Evolutionary conservation across 371 early-diverging fungal species (phyloP).

Genomic region (Mortierella sp.): DNA sequence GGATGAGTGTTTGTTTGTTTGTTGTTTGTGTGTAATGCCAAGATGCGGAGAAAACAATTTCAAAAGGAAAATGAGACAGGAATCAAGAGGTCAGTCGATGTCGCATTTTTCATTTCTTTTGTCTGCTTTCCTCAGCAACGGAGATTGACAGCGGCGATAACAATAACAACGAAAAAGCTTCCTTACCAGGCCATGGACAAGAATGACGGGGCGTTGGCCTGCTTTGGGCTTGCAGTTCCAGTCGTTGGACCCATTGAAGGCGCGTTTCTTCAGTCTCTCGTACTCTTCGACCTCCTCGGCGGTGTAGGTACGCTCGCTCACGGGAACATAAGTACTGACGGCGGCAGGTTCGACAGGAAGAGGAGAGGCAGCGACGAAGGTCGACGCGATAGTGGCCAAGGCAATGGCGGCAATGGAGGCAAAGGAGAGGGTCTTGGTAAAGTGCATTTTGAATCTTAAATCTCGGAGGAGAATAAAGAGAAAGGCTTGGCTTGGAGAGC

Average conservation of each 20-base stretch:
- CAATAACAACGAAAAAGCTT: background rate
- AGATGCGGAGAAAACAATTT: background rate
- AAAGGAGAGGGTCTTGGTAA: slow-evolving; percentile 36
- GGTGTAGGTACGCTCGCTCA: slow-evolving; percentile 40
- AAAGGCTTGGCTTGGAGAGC: background rate
- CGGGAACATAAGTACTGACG: slow-evolving; percentile 31
- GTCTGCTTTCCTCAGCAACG: too few species aligned
- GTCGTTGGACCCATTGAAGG: slow-evolving; percentile 38
- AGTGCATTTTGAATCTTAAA: slow-evolving; percentile 21
- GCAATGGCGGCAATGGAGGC: slow-evolving; percentile 31
- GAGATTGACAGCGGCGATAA: too few species aligned
- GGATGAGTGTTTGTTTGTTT: too few species aligned
- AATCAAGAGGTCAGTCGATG: too few species aligned
- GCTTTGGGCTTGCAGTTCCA: slow-evolving; percentile 49
- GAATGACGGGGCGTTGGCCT: slow-evolving; percentile 27
- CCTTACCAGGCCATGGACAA: slow-evolving; percentile 50
- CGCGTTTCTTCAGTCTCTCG: slow-evolving; percentile 36
- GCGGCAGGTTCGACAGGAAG: slow-evolving; percentile 20
- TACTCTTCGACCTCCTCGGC: slow-evolving; percentile 32
- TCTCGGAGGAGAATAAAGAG: background rate
- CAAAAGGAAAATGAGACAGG: background rate
- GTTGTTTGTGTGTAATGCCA: too few species aligned
- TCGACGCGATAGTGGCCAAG: slow-evolving; percentile 28
- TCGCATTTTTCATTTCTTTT: too few species aligned
- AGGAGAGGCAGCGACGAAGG: slow-evolving; percentile 43